phyloP scores from a whole-genome alignment of 2,329 filamentous ascomycete genomes.

The Calonectria pteridis region DNA sequence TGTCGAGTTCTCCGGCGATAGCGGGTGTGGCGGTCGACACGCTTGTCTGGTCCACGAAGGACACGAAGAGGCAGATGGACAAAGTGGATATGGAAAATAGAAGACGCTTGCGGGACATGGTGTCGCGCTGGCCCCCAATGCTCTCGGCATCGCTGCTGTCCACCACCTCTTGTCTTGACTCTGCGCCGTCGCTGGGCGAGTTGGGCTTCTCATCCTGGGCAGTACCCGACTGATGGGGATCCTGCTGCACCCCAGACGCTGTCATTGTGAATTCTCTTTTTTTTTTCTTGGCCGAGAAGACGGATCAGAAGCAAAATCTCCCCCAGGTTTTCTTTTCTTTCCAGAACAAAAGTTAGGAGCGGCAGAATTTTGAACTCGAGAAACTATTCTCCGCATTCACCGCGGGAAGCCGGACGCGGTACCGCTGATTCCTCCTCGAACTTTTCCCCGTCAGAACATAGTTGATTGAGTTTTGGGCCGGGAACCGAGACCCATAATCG shows the following conservation, averaged over 20 bases:
- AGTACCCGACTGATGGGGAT: neutral
- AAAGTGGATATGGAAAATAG: conserved; percentile 46
- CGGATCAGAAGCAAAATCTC: neutral
- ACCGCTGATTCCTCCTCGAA: neutral
- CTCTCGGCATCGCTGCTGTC: conserved; percentile 38
- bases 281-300: neutral
- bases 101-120: conserved; percentile 49
- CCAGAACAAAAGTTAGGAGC: neutral
- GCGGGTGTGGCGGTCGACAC: neutral
- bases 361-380: neutral
- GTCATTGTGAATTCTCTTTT: neutral
- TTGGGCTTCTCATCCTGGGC: neutral
- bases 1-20: neutral
- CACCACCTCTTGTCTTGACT: conserved; percentile 23
- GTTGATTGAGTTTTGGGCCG: neutral
- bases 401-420: neutral
- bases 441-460: neutral
- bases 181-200: neutral
- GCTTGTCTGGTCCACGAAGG: conserved; percentile 36
- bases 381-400: neutral
- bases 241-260: neutral
- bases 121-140: conserved; percentile 49
- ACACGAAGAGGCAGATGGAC: conserved; percentile 48
- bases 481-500: conserved; percentile 5
- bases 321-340: neutral